These are phyloP conservation scores for Penicillium flavigenum DNA, from an alignment of 495 filamentous ascomycete species.

Conservation along the genomic window DNA sequence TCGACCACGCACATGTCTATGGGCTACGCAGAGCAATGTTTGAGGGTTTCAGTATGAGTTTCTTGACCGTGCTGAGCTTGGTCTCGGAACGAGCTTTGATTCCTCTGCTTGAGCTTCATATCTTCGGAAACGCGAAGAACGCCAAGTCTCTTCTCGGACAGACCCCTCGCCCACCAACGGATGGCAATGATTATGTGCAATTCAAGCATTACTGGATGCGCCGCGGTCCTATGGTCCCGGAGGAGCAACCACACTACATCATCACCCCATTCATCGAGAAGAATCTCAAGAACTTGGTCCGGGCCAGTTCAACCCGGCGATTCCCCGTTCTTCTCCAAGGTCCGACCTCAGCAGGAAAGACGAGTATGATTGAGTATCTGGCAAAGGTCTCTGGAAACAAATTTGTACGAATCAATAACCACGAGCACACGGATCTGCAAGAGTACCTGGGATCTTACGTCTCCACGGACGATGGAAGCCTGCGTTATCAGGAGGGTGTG, in stretches of 20 bases:
- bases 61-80: conserved; percentile 78
- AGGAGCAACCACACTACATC: conserved; percentile 87
- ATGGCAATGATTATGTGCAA: conserved; percentile 76
- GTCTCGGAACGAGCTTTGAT: conserved; percentile 74
- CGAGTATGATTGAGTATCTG: conserved; percentile 98
- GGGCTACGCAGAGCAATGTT: conserved; percentile 84
- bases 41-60: conserved; percentile 99
- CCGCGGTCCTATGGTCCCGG: conserved; percentile 60
- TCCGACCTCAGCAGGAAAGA: conserved; percentile 95
- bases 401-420: conserved; percentile 98
- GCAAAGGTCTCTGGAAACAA: conserved; percentile 94
- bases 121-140: conserved; percentile 68
- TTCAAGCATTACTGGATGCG: conserved; percentile 94
- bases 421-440: conserved; percentile 97
- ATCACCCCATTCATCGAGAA: conserved; percentile 92
- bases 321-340: conserved; percentile 97
- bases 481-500: conserved; percentile 91
- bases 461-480: conserved; percentile 76
- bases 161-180: conserved; percentile 69
- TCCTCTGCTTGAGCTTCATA: conserved; percentile 76
- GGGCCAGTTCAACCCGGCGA: conserved; percentile 84
- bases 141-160: conserved; percentile 66
- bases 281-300: conserved; percentile 89
- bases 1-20: conserved; percentile 79
- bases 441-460: conserved; percentile 96